Conservation (phyloP, 1,284 basidiomycete species). For the Lentinus polychrous region DNA sequence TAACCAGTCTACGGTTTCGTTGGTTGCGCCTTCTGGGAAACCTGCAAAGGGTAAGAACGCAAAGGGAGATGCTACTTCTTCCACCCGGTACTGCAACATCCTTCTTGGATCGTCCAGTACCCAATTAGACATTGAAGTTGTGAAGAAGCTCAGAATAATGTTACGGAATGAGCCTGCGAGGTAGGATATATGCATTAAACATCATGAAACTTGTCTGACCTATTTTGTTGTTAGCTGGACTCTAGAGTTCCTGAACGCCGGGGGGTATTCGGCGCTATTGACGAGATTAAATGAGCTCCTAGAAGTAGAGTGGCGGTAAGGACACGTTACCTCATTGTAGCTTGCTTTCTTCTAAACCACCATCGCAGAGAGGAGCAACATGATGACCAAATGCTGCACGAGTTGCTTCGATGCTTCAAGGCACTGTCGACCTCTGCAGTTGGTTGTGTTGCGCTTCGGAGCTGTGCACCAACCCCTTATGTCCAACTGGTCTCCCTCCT, state of each 20-base stretch:
- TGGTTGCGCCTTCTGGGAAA: conserved; percentile 8
- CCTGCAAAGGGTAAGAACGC: conserved; percentile 37
- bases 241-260: conserved; percentile 77
- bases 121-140: conserved; percentile 62
- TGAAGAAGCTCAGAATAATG: conserved; percentile 74
- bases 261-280: conserved; percentile 83
- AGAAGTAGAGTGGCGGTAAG: conserved; percentile 92
- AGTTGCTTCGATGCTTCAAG: conserved; percentile 90
- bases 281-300: conserved; percentile 88
- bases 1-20: conserved; percentile 11
- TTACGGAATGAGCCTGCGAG: conserved; percentile 82
- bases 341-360: conserved; percentile 2
- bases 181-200: conserved; percentile 34
- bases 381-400: conserved; percentile 91
- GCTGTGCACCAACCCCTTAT: conserved; percentile 82
- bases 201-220: neutral
- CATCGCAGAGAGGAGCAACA: conserved; percentile 88
- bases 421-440: conserved; percentile 87
- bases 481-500: conserved; percentile 76
- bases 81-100: conserved; percentile 60
- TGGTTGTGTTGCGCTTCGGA: conserved; percentile 76
- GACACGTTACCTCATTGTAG: conserved; percentile 3
- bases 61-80: conserved; percentile 24
- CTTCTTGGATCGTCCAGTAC: conserved; percentile 61
- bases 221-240: conserved; percentile 61